These are phyloP conservation scores for Penicillium sp. DNA, from an alignment of 2,329 filamentous ascomycete species.

Conservation along the genomic window DNA sequence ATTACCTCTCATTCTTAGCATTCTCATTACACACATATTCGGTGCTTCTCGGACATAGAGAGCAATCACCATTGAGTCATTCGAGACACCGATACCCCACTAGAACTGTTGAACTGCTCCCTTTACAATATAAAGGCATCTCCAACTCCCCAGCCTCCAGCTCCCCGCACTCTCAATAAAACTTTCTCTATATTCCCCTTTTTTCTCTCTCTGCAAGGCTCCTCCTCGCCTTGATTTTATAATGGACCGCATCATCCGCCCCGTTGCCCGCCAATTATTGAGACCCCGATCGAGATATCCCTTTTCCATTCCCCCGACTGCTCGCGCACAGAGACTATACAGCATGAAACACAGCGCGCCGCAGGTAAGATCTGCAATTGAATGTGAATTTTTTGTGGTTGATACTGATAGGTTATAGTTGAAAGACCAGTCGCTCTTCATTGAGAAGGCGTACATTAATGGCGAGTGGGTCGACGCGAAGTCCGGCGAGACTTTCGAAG, in stretches of 20 bases:
- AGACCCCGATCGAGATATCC: slow-evolving; percentile 37
- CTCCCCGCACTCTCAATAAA: slow-evolving; percentile 16
- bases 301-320: slow-evolving; percentile 33
- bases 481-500: slow-evolving; percentile 89
- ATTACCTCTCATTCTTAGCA: not conserved
- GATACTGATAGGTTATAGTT: slow-evolving; percentile 51
- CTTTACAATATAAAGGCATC: slow-evolving; percentile 15
- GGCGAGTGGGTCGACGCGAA: slow-evolving; percentile 85
- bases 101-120: not conserved
- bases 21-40: slow-evolving; percentile 10
- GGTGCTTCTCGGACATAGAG: slow-evolving; percentile 25
- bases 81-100: not conserved
- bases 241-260: slow-evolving; percentile 39
- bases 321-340: slow-evolving; percentile 40
- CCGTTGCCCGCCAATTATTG: slow-evolving; percentile 37
- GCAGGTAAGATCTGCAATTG: slow-evolving; percentile 29
- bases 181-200: slow-evolving; percentile 10
- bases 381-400: not conserved
- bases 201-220: not conserved
- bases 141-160: slow-evolving; percentile 6
- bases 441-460: slow-evolving; percentile 81
- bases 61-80: slow-evolving; percentile 22
- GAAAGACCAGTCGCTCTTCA: slow-evolving; percentile 77
- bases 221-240: not conserved
- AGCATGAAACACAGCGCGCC: slow-evolving; percentile 43